A percentile compares a stretch with the other conserved stretches of the same genome.
Conservation (phyloP, 352 stramenopile genomes). For the Globisporangium nodosum region DNA sequence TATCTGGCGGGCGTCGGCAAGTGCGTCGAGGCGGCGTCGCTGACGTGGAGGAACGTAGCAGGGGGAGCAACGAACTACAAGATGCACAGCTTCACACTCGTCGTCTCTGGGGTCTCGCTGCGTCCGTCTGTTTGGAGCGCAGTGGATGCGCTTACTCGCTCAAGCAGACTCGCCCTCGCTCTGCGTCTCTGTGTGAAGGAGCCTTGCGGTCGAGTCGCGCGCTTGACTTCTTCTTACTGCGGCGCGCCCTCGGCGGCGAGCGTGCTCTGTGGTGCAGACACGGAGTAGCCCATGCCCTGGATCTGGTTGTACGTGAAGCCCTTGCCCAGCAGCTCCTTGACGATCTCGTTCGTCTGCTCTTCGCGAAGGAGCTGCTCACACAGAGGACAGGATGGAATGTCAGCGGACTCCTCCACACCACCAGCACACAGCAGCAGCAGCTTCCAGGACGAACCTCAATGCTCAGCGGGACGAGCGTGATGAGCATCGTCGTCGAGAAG, state of each 20-base stretch:
- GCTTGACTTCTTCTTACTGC: constrained; percentile 26
- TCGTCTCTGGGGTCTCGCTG: no score
- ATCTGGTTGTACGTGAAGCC: constrained; percentile 84
- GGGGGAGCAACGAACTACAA: no score
- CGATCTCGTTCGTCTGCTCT: constrained; percentile 80
- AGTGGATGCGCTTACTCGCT: no score
- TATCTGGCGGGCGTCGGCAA: no score
- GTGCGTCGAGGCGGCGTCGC: no score
- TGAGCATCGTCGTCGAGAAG: constrained; percentile 75
- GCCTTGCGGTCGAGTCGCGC: no score
- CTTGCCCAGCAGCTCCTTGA: constrained; percentile 77
- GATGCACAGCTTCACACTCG: no score
- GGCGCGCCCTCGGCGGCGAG: constrained; percentile 32
- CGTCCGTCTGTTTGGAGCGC: no score
- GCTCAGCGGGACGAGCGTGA: constrained; percentile 80
- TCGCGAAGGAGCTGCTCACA: constrained; percentile 58
- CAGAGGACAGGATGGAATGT: neutral
- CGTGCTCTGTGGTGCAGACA: constrained; percentile 63
- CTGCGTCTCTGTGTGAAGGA: neutral
- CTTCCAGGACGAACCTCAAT: constrained; percentile 53
- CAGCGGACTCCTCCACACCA: neutral
- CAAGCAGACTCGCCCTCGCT: neutral
- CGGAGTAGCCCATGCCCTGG: constrained; percentile 79
- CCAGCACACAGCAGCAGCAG: neutral
- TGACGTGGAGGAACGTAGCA: no score